phyloP scores from a whole-genome alignment of 805 yeast genomes.

The Hanseniaspora thailandica region DNA sequence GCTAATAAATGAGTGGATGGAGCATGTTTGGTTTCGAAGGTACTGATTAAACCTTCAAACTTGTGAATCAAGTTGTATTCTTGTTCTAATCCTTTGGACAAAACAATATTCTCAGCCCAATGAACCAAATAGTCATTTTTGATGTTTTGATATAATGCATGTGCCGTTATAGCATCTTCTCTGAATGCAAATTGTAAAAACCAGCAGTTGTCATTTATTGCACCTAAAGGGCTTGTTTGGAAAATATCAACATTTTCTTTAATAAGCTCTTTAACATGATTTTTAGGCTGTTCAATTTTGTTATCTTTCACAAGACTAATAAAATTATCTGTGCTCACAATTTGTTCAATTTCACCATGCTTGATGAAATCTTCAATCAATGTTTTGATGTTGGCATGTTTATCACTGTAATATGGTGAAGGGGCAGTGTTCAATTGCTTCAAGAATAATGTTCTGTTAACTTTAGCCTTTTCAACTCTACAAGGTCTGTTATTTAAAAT shows the following conservation, averaged over 20 bases:
- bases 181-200: constrained; percentile 67
- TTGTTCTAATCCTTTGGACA: constrained; percentile 24
- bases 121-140: constrained; percentile 49
- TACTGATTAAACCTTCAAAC: not conserved
- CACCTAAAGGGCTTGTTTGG: not conserved
- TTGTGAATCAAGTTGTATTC: constrained; percentile 24
- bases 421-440: constrained; percentile 22
- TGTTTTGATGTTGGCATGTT: not conserved
- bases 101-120: constrained; percentile 79
- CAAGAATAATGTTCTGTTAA: constrained; percentile 71
- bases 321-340: constrained; percentile 32
- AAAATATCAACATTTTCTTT: constrained; percentile 2
- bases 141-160: constrained; percentile 47
- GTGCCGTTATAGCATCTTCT: constrained; percentile 80
- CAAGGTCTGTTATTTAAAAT: constrained; percentile 60
- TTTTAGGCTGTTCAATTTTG: not conserved
- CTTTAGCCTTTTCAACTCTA: constrained; percentile 84
- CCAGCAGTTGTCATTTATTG: constrained; percentile 40
- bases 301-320: not conserved
- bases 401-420: not conserved
- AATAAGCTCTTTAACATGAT: not conserved
- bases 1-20: not conserved
- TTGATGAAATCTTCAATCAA: constrained; percentile 29
- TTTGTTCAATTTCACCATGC: constrained; percentile 63
- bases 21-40: not conserved